Evolutionary conservation across 257 asterid genomes (phyloP).

Genomic region (Nicotiana knightiana): DNA sequence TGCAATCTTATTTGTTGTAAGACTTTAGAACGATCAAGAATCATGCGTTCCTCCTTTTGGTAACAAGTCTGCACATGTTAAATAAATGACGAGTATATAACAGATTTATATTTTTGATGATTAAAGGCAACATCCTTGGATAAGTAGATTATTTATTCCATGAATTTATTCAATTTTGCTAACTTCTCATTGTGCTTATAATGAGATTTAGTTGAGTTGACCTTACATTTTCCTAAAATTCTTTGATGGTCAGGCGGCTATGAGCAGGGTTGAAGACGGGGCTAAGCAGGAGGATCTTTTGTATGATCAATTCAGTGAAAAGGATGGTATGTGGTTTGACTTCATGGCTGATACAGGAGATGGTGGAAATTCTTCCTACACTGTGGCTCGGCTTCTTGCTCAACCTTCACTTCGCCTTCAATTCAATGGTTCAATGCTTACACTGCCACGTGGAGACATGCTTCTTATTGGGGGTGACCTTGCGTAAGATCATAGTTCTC

Average conservation of each 20-base stretch:
- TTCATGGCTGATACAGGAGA: slow-evolving; percentile 99
- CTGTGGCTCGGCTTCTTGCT: slow-evolving; percentile 90
- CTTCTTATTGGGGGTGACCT: slow-evolving; percentile 99
- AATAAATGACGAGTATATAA: neutral
- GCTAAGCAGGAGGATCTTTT: slow-evolving; percentile 74
- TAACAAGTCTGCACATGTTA: neutral
- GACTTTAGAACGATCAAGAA: neutral
- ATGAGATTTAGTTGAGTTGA: neutral
- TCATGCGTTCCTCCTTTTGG: neutral
- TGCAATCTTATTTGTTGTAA: neutral
- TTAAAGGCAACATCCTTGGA: neutral
- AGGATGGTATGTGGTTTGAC: slow-evolving; percentile 95
- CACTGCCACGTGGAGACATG: slow-evolving; percentile 78
- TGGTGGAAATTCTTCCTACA: slow-evolving; percentile 93
- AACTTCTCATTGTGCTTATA: neutral
- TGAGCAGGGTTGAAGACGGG: slow-evolving; percentile 84
- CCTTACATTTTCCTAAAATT: neutral
- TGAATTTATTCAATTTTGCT: neutral
- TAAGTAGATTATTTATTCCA: neutral
- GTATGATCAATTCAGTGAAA: slow-evolving; percentile 77
- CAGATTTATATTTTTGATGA: neutral
- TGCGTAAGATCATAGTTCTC: slow-evolving; percentile 61
- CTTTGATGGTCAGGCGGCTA: slow-evolving; percentile 66
- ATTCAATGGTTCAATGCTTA: slow-evolving; percentile 39
- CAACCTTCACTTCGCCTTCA: slow-evolving; percentile 70